Conservation (phyloP, 352 stramenopile genomes). For the Aphanomyces astaci region DNA sequence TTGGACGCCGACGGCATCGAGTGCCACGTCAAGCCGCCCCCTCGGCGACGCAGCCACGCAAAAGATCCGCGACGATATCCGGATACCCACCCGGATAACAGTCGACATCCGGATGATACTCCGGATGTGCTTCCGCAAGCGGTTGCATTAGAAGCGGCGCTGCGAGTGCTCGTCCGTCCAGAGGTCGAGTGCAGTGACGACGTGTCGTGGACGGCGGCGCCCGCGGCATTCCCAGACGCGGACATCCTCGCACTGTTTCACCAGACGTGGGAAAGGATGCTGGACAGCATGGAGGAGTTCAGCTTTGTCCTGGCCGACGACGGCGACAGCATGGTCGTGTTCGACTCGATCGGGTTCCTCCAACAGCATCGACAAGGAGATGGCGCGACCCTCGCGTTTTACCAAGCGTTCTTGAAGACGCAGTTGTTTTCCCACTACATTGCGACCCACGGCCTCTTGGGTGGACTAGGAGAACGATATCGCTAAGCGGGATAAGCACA, state of each 20-base stretch:
- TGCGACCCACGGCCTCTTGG: slow-evolving; percentile 30
- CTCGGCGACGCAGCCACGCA: slow-evolving; percentile 46
- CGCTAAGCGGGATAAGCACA: too few relatives aligned
- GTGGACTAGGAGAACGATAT: too few relatives aligned
- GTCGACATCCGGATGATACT: too few relatives aligned
- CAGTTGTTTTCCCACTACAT: slow-evolving; percentile 83
- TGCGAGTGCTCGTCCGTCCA: slow-evolving; percentile 61
- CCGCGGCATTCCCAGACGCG: slow-evolving; percentile 62
- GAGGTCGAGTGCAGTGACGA: slow-evolving; percentile 65
- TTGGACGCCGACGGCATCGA: slow-evolving; percentile 42
- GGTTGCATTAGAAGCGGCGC: slow-evolving; percentile 32
- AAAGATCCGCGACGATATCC: too few relatives aligned
- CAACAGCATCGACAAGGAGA: slow-evolving; percentile 40
- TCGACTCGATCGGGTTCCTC: slow-evolving; percentile 67
- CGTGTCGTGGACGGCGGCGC: slow-evolving; percentile 45
- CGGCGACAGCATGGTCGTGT: slow-evolving; percentile 81
- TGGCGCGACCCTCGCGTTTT: slow-evolving; percentile 44
- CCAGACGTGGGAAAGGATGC: slow-evolving; percentile 51
- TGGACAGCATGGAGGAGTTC: slow-evolving; percentile 73
- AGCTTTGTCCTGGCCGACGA: slow-evolving; percentile 81
- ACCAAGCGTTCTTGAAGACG: slow-evolving; percentile 72
- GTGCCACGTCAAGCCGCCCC: slow-evolving; percentile 30
- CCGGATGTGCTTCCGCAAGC: slow-evolving; percentile 39
- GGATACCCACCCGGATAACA: too few relatives aligned
- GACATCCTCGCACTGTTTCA: slow-evolving; percentile 63